These are phyloP conservation scores for Diospyros lotus DNA, from an alignment of 148 eudicot genomes.

Conservation along the genomic window DNA sequence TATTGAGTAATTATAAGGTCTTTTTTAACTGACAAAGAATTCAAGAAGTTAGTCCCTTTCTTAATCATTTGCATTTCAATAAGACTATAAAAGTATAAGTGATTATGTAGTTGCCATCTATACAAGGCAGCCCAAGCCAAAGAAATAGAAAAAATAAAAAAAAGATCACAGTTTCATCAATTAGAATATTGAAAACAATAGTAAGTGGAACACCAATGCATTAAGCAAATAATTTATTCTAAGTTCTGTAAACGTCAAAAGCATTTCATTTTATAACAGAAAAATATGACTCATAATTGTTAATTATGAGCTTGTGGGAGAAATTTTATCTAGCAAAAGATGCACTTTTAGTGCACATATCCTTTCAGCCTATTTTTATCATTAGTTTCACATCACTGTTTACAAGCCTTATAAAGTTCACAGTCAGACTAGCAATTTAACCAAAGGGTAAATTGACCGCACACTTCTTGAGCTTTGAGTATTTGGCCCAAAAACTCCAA, in stretches of 20 bases:
- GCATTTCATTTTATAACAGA: not conserved
- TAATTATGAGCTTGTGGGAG: not conserved
- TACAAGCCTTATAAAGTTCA: not conserved
- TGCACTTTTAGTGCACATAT: not conserved
- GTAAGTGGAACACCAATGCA: not conserved
- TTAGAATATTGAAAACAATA: not conserved
- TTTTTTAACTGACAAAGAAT: not conserved
- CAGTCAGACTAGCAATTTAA: not conserved
- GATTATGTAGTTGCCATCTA: too few relatives aligned
- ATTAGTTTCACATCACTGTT: not conserved
- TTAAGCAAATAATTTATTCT: not conserved
- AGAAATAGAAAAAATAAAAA: not conserved
- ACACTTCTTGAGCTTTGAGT: too few relatives aligned
- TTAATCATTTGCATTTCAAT: not conserved
- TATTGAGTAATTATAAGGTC: not conserved
- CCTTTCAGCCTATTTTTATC: not conserved
- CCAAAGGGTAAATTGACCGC: too few relatives aligned
- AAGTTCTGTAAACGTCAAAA: slow-evolving; percentile 1
- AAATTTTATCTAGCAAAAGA: not conserved
- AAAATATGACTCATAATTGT: not conserved
- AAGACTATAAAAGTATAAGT: too few relatives aligned
- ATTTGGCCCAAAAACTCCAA: too few relatives aligned
- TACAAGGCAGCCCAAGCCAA: too few relatives aligned
- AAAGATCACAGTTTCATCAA: not conserved
- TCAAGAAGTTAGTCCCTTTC: not conserved